Base-by-base conservation (phyloP, 805 yeast species). In the Candida nanaspora region DNA sequence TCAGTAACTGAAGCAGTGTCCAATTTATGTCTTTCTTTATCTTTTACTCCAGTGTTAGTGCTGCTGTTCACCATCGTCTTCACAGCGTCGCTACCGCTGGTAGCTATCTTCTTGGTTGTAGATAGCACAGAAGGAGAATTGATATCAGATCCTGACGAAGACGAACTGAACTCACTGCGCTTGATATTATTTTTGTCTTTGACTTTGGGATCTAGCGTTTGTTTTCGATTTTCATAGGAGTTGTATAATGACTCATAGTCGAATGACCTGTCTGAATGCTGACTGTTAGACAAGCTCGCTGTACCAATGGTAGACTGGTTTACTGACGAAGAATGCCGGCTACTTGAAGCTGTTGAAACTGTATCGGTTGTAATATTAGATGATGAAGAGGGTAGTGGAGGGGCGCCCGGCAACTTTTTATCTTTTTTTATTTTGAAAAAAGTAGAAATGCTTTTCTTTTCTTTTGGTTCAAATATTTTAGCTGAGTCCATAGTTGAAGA, bases 351-450 rank as follows among this genome's bases (percentile, higher is more conserved):
- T n/a, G n/a, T n/a, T n/a, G n/a, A n/a, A n/a, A n/a, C n/a, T n/a
- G n/a, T n/a, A n/a, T n/a, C n/a, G n/a, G n/a, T n/a, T n/a, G 14
- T 19, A 20, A 15, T 19, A 9, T 22, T 30, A n/a, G 8, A 32
- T 25, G 25, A 25, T n/a, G 32, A 20, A 18, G 9, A 5, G 29
- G 41, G 25, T 2, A 20, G 8, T 14, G 34, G 14, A 15, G 29
- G 29, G 10, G n/a, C n/a, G n/a, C n/a, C n/a, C n/a, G n/a, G n/a
- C n/a, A 23, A 23, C 30, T 20, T 36, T 32, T 48, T 48, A 33
- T 53, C 55, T 36, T 56, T 50, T 37, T 56, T 53, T 38, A 48
- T 28, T 36, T 51, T 56, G 55, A 58, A 58, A 25, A 58, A 56
- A 25, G 42, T 55, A 7, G 59, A 47, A 8, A 58, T 43, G 8